Conservation (phyloP, 441 rosid species). For the Populus trichocarpa region DNA sequence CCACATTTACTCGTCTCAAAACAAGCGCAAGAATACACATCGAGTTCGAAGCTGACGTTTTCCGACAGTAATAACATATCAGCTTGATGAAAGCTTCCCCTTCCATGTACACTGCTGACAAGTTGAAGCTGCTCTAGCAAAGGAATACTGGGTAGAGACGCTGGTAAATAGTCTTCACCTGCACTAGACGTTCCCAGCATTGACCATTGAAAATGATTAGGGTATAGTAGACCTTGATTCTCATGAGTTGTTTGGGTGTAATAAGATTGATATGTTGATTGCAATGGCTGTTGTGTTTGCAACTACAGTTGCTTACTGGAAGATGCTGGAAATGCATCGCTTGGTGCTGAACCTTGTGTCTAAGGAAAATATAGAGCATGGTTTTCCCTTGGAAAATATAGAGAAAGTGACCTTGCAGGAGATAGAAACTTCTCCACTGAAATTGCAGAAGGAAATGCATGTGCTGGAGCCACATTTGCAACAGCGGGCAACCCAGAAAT, state of each 20-base stretch:
- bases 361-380: constrained; percentile 4
- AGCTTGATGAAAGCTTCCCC: not conserved
- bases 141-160: not conserved
- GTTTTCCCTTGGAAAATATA: constrained; percentile 8
- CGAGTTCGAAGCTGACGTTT: too few species aligned
- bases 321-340: too few species aligned
- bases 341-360: too few species aligned
- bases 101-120: not conserved
- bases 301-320: not conserved
- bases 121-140: not conserved
- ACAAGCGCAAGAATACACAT: too few species aligned
- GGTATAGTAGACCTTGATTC: not conserved
- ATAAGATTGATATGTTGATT: not conserved
- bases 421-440: not conserved
- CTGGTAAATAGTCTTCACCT: not conserved
- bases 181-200: not conserved
- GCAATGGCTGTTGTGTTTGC: not conserved
- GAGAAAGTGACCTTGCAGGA: constrained; percentile 9
- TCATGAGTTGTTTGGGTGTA: not conserved
- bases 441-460: constrained; percentile 4
- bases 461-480: constrained; percentile 2
- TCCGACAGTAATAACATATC: not conserved
- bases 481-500: constrained; percentile 8
- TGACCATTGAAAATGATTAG: not conserved
- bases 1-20: too few species aligned